Base-by-base conservation (phyloP, 495 filamentous ascomycete species). In the Aspergillus nanangensis region DNA sequence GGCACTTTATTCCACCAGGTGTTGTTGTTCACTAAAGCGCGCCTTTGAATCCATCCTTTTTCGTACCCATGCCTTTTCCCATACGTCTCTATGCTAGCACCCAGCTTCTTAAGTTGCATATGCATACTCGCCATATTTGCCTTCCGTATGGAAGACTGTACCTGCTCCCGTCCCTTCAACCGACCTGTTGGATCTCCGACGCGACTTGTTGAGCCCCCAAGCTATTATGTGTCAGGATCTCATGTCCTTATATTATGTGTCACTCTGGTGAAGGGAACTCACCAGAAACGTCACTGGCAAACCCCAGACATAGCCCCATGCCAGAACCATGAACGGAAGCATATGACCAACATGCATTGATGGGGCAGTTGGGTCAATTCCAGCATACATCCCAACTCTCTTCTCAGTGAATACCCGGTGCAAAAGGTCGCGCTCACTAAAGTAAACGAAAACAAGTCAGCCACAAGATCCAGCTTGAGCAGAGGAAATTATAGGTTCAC, bases 341-440 rank as follows among this genome's bases (percentile, higher is more conserved):
- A 99, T 80, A 63, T 99, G 90, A 23, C 93, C 93, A 44, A 97
- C 73, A 61, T 99, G 93, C 52, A 97, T 70, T 4, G 91, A 96
- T 20, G 80, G 76, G 3, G 92, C 94, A 0, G 94, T 96, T 10
- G 93, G 90, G 55, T 99, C 93, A 38, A 99, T 76, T 46, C 93
- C 93, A 31, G 86, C 85, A 58, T 99, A 99, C 40, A 82, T 82
- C 23, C 86, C 87, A 44, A 86, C 76, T 47, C 86, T 74, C 57
- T 83, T 84, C 27, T 72, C 62, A 5, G 76, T 83, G 65, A 96
- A 78, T 8, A 94, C 60, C 38, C 74, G 71, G 33, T 88, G 75
- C 24, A 97, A 73, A n/a, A 76, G 68, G 8, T 86, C 75, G 17
- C 83, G 77, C 57, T 70, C 74, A 17, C 76, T 83, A 47, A 19